Evolutionary conservation across 192 early-diverging fungal species (phyloP).

Genomic region (Umbelopsis sp.): DNA sequence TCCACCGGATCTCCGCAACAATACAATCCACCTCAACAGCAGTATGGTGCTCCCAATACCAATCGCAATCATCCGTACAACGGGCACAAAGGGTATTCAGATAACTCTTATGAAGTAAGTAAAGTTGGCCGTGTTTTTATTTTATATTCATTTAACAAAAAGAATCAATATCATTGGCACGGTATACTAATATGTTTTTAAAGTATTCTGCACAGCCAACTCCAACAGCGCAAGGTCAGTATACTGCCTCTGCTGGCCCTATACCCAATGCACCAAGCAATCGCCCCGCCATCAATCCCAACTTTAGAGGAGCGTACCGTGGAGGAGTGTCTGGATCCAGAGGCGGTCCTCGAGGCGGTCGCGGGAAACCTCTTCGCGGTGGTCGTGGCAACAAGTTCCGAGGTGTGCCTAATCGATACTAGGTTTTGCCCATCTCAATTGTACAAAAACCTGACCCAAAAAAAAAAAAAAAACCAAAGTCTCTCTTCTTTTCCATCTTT

Average conservation of each 20-base stretch:
- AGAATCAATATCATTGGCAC: no score
- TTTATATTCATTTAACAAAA: no score
- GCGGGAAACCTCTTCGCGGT: not conserved
- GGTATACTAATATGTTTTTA: no score
- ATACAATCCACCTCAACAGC: not conserved
- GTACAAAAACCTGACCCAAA: no score
- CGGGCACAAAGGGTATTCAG: not conserved
- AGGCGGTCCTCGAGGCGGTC: not conserved
- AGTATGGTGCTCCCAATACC: not conserved
- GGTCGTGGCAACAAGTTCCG: conserved; percentile 18
- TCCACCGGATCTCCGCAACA: not conserved
- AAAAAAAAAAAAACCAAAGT: not conserved
- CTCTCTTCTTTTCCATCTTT: not conserved
- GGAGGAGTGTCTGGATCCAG: conserved; percentile 1
- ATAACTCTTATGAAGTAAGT: not conserved
- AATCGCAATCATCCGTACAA: not conserved
- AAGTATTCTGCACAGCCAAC: not conserved
- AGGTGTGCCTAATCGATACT: not conserved
- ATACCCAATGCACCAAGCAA: not conserved
- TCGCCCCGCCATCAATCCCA: conserved; percentile 5
- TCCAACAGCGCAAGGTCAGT: not conserved
- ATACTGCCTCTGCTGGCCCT: conserved; percentile 1
- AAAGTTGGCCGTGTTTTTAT: no score
- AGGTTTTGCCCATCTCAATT: not conserved
- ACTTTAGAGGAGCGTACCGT: conserved; percentile 14